phyloP scores from a whole-genome alignment of 805 yeast species.

The Wickerhamomyces bovis region DNA sequence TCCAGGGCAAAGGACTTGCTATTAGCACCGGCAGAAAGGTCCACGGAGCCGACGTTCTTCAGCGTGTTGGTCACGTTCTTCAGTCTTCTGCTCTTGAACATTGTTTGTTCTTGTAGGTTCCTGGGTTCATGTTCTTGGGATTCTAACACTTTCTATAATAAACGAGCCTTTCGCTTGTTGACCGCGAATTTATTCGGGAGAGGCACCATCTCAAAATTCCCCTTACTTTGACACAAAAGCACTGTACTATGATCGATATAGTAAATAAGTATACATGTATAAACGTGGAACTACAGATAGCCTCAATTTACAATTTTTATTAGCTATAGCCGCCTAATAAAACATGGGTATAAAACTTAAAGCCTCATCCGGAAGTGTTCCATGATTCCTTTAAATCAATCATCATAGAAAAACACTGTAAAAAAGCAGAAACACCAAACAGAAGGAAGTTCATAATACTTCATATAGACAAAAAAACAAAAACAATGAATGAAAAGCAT shows the following conservation, averaged over 20 bases:
- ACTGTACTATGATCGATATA: too few relatives aligned
- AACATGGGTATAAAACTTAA: background rate
- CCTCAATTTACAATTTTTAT: background rate
- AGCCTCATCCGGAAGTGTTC: background rate
- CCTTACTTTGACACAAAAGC: too few relatives aligned
- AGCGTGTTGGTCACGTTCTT: conserved; percentile 29
- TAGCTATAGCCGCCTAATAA: background rate
- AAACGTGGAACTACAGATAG: background rate
- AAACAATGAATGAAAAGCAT: background rate
- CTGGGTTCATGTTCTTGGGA: too few relatives aligned
- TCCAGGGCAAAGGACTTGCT: conserved; percentile 27
- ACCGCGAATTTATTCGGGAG: too few relatives aligned
- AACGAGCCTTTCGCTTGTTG: too few relatives aligned
- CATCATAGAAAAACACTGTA: background rate
- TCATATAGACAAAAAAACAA: background rate
- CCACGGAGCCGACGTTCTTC: conserved; percentile 25
- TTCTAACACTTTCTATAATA: too few relatives aligned
- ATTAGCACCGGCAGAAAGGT: conserved; percentile 24
- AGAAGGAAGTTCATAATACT: background rate
- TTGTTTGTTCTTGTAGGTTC: too few relatives aligned
- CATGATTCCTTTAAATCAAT: background rate
- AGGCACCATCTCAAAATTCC: too few relatives aligned
- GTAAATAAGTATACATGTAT: too few relatives aligned
- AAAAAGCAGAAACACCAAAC: background rate
- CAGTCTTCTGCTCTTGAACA: conserved; percentile 30